Evolutionary conservation across 345 rosid genomes (phyloP), one percentile per base, ranked within the genome.

Genomic region (Ceriops zippeliana): DNA sequence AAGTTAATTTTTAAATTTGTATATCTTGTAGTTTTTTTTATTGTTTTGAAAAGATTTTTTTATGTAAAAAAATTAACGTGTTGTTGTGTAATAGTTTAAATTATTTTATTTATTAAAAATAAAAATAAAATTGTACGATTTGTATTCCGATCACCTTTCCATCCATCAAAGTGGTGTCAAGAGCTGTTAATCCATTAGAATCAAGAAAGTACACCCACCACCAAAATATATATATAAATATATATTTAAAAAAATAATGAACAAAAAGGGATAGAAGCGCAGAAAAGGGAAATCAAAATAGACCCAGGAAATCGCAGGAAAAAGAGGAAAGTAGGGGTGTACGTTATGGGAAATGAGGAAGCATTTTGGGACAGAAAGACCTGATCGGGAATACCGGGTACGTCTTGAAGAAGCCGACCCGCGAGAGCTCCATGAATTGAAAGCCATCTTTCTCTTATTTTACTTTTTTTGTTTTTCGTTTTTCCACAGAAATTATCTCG

Each of bases 401-500:
- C 87, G 85, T 53, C 86, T 67, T 17, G 85, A 75, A 51, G 84
- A 73, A 4, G 76, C 49, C 4, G 86, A 74, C 37, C 78, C 62
- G 52, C 84, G 85, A 57, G 81, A 69, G 59, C 66, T 61, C 87
- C 86, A 80, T 0, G 83, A 63, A 75, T 82, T 81, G 58, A 82
- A 82, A 65, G 82, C 84, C 84, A 82, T 78, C 1, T 35, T 35
- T 35, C 10, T 7, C 9, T 35, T 35, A 6, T 6, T 35, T 35
- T 7, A 6, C 10, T 35, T 6, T 7, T 35, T 4, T 35, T 7
- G 38, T 35, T 7, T 31, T 31, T 31, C 34, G 7, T 31, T 31
- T 31, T 31, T 5, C 34, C 34, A 31, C 34, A 31, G 34, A 31
- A 31, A 31, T 31, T 31, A 31, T 31, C 5, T 31, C 34, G 34